Evolutionary conservation across 495 filamentous ascomycete genomes (phyloP).

Genomic region (Penicillium maclennaniae): DNA sequence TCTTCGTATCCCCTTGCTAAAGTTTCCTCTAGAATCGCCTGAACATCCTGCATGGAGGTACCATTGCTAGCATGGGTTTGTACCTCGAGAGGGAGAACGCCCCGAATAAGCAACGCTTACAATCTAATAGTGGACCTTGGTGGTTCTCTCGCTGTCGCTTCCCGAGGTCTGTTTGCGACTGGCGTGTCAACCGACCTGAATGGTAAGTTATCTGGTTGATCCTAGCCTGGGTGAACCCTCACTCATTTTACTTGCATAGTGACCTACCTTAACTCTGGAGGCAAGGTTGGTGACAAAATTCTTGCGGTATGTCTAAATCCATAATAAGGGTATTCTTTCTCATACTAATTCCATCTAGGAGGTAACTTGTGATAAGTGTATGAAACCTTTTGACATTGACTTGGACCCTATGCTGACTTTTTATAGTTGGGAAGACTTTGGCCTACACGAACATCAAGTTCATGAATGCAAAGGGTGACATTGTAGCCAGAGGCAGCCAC

Average conservation of each 20-base stretch:
- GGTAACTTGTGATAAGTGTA: constrained; percentile 84
- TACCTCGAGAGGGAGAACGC: not conserved
- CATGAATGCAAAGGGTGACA: constrained; percentile 65
- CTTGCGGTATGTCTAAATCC: constrained; percentile 46
- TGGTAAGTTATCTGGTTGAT: constrained; percentile 47
- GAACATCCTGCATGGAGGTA: constrained; percentile 87
- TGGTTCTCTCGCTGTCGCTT: constrained; percentile 89
- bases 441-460: constrained; percentile 86
- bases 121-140: constrained; percentile 71
- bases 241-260: constrained; percentile 46
- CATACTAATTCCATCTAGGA: constrained; percentile 42
- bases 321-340: not conserved
- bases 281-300: constrained; percentile 74
- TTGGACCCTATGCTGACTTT: constrained; percentile 1
- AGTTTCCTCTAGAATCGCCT: constrained; percentile 67
- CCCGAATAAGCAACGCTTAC: not conserved
- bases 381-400: constrained; percentile 6
- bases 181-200: constrained; percentile 93
- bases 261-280: constrained; percentile 84
- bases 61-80: constrained; percentile 85
- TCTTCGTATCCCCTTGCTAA: not conserved
- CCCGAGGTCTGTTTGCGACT: constrained; percentile 78
- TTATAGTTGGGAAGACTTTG: constrained; percentile 81
- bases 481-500: constrained; percentile 88
- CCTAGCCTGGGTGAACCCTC: not conserved